phyloP scores from a whole-genome alignment of 2,329 filamentous ascomycete species.

The Penicillium sp. region DNA sequence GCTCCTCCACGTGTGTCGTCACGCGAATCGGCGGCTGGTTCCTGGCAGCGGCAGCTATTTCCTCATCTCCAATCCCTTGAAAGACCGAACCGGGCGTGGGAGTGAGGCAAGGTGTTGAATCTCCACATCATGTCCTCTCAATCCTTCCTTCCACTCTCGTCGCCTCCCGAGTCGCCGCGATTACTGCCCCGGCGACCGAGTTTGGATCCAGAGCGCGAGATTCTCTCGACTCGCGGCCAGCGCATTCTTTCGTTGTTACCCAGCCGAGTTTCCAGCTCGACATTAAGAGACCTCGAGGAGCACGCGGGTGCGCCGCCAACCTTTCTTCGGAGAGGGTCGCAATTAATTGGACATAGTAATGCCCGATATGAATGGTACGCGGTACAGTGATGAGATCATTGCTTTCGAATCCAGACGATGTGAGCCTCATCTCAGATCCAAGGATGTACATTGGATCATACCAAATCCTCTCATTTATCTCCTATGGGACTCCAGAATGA shows the following conservation, averaged over 20 bases:
- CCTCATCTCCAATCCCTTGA: background rate
- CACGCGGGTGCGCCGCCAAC: slow-evolving; percentile 8
- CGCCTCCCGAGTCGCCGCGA: slow-evolving; percentile 13
- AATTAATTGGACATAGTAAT: slow-evolving; percentile 82
- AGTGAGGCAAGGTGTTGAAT: background rate
- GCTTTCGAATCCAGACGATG: background rate
- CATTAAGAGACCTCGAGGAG: slow-evolving; percentile 21
- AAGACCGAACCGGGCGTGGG: background rate
- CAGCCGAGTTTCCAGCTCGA: slow-evolving; percentile 26
- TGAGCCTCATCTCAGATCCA: background rate
- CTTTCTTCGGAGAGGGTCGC: slow-evolving; percentile 18
- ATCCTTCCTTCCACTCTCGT: slow-evolving; percentile 17
- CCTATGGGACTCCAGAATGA: too few relatives aligned
- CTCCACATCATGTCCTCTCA: slow-evolving; percentile 17
- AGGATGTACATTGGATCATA: background rate
- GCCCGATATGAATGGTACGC: slow-evolving; percentile 74
- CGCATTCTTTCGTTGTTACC: slow-evolving; percentile 37
- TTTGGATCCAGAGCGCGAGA: slow-evolving; percentile 38
- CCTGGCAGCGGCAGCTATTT: background rate
- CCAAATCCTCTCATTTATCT: background rate
- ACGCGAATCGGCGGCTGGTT: background rate
- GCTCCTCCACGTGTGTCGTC: background rate
- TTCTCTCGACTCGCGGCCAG: slow-evolving; percentile 45
- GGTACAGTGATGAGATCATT: background rate
- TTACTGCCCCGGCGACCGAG: slow-evolving; percentile 31